Evolutionary conservation across 495 filamentous ascomycete genomes (phyloP).

Genomic region (Staphylotrichum longicolle): DNA sequence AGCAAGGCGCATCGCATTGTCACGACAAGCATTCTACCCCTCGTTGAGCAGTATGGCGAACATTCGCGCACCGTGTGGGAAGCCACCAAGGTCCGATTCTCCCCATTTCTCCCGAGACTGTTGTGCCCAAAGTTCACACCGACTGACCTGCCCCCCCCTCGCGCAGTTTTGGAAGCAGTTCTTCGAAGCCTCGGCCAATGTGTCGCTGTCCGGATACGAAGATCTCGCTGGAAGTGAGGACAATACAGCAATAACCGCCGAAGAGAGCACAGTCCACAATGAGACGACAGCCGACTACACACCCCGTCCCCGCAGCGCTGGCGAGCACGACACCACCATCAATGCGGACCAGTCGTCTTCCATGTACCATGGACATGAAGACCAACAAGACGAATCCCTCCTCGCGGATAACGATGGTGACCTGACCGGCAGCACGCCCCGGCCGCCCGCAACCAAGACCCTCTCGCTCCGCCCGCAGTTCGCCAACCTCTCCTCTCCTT

Average conservation of each 20-base stretch:
- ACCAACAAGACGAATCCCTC: slow-evolving; percentile 50
- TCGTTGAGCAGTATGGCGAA: slow-evolving; percentile 95
- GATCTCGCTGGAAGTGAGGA: slow-evolving; percentile 61
- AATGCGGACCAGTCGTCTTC: slow-evolving; percentile 38
- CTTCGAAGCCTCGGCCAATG: slow-evolving; percentile 97
- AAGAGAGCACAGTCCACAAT: slow-evolving; percentile 37
- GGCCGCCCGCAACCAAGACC: slow-evolving; percentile 46
- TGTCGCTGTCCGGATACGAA: slow-evolving; percentile 94
- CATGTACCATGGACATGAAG: slow-evolving; percentile 28
- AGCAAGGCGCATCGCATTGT: slow-evolving; percentile 95
- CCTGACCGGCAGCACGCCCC: slow-evolving; percentile 55
- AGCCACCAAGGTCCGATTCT: slow-evolving; percentile 70
- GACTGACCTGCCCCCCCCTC: slow-evolving; percentile 14
- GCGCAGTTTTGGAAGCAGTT: slow-evolving; percentile 97
- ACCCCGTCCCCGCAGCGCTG: slow-evolving; percentile 37
- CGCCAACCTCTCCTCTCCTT: slow-evolving; percentile 64
- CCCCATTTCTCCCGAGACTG: too few species aligned
- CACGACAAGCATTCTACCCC: slow-evolving; percentile 84
- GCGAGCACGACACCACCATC: slow-evolving; percentile 37
- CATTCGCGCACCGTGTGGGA: slow-evolving; percentile 95
- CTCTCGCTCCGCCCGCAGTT: slow-evolving; percentile 44
- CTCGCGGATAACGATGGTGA: slow-evolving; percentile 51
- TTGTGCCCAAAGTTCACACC: too few species aligned
- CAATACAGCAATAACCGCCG: slow-evolving; percentile 43
- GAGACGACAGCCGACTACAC: slow-evolving; percentile 46